Conservation (phyloP, 495 filamentous ascomycete genomes). For the Penicillium malachiteum region DNA sequence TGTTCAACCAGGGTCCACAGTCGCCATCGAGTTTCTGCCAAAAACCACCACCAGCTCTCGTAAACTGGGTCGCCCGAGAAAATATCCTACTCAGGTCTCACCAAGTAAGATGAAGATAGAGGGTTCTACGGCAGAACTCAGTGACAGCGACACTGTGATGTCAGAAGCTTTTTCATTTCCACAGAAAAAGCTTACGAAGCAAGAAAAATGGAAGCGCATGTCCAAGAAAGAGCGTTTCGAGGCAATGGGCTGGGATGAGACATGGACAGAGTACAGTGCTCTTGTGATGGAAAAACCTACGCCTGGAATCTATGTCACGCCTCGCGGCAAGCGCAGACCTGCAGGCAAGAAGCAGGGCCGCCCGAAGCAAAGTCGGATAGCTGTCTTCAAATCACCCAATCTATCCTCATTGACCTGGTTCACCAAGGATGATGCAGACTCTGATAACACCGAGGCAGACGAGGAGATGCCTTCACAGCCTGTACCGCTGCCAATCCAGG, state of each 20-base stretch:
- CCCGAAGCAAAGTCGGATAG: slow-evolving; percentile 48
- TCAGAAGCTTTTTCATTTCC: not conserved
- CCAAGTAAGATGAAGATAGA: not conserved
- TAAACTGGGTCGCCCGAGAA: not conserved
- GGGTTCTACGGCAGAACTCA: not conserved
- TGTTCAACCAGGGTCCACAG: not conserved
- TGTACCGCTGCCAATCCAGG: not conserved
- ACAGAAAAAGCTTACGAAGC: slow-evolving; percentile 15
- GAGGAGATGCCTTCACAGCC: not conserved
- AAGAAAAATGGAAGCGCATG: slow-evolving; percentile 25
- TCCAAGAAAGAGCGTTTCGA: slow-evolving; percentile 39
- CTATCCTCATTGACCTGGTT: slow-evolving; percentile 43
- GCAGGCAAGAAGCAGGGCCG: slow-evolving; percentile 48
- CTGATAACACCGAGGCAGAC: not conserved
- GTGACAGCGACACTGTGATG: slow-evolving; percentile 6
- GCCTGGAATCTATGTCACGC: slow-evolving; percentile 54
- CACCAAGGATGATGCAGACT: not conserved
- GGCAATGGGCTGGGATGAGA: slow-evolving; percentile 43
- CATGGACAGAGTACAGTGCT: slow-evolving; percentile 46
- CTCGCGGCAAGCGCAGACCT: slow-evolving; percentile 45
- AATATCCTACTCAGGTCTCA: not conserved
- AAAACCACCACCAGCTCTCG: not conserved
- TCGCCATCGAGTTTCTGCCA: not conserved
- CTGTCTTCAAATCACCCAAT: slow-evolving; percentile 49
- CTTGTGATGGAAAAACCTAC: slow-evolving; percentile 37